Conservation (phyloP, 2,329 filamentous ascomycete genomes). For the Colletotrichum spaethianum region DNA sequence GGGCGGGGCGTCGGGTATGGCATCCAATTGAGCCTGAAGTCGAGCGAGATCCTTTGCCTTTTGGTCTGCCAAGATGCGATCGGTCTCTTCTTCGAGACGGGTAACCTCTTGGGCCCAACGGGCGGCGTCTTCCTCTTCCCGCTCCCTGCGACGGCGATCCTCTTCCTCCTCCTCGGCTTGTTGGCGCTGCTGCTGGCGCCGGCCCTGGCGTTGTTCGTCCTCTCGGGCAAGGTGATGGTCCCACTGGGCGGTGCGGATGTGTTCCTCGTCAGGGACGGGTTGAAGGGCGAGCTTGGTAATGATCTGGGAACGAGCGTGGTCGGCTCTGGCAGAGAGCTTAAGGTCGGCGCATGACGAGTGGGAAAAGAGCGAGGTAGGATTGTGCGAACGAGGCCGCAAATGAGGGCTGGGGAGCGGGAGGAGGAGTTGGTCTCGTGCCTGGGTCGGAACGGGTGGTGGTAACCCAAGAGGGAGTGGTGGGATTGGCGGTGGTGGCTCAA, state of each 20-base stretch:
- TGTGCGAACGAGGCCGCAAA: slow-evolving; percentile 41
- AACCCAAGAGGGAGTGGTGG: slow-evolving; percentile 5
- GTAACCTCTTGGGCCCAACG: slow-evolving; percentile 56
- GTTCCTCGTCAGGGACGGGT: slow-evolving; percentile 15
- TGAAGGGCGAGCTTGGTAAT: slow-evolving; percentile 38
- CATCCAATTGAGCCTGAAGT: slow-evolving; percentile 59
- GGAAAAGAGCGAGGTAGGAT: slow-evolving; percentile 35
- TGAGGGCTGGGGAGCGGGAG: slow-evolving; percentile 29
- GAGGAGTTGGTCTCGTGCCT: slow-evolving; percentile 10
- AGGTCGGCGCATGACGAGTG: slow-evolving; percentile 40
- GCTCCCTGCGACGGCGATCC: slow-evolving; percentile 30
- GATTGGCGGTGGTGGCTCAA: slow-evolving; percentile 10
- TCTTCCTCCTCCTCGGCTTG: slow-evolving; percentile 32
- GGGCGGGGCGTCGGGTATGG: slow-evolving; percentile 50
- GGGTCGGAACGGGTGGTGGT: slow-evolving; percentile 7
- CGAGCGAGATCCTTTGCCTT: slow-evolving; percentile 64
- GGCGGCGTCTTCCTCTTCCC: slow-evolving; percentile 47
- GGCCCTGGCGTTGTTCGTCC: slow-evolving; percentile 22
- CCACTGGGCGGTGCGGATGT: slow-evolving; percentile 14
- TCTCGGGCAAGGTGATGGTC: slow-evolving; percentile 22
- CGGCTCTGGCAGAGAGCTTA: slow-evolving; percentile 40
- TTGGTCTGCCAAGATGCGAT: slow-evolving; percentile 64
- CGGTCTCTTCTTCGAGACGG: slow-evolving; percentile 62
- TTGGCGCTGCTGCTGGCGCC: slow-evolving; percentile 31
- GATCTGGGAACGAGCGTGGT: slow-evolving; percentile 37